Percentiles rank a stretch among this genome's conserved stretches.
These are phyloP conservation scores for Neurospora sp. DNA, from an alignment of 495 filamentous ascomycete species.

Conservation along the genomic window DNA sequence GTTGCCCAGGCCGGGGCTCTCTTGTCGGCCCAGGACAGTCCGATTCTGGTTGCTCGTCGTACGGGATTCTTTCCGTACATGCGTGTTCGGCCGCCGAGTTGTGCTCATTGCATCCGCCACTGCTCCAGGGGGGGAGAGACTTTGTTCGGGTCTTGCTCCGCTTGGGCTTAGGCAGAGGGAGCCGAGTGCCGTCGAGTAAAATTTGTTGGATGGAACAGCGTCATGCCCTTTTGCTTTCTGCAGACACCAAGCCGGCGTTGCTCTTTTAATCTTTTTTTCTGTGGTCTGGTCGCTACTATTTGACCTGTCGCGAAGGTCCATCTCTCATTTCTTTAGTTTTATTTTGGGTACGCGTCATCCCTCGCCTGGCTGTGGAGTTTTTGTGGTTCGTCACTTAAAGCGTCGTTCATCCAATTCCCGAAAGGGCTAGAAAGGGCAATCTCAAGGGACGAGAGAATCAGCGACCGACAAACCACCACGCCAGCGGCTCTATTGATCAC, in stretches of 20 bases:
- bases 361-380: background rate
- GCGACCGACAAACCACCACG: background rate
- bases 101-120: background rate
- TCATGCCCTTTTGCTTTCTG: background rate
- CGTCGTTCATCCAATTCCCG: background rate
- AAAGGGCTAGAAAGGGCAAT: background rate
- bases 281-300: background rate
- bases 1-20: background rate
- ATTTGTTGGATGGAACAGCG: background rate
- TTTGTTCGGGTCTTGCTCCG: background rate
- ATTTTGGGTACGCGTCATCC: background rate
- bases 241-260: background rate
- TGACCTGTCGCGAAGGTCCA: background rate
- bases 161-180: background rate
- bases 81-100: background rate
- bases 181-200: background rate
- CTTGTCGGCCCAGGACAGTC: background rate
- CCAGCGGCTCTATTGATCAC: background rate
- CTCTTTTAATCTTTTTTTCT: background rate
- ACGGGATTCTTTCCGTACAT: background rate
- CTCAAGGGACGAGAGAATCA: background rate
- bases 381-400: background rate
- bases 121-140: background rate
- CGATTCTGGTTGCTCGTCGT: background rate
- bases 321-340: background rate